Percentiles rank a stretch among this genome's conserved stretches.
Conservation (phyloP, 352 stramenopile genomes). For the Blastocystis sp. region DNA sequence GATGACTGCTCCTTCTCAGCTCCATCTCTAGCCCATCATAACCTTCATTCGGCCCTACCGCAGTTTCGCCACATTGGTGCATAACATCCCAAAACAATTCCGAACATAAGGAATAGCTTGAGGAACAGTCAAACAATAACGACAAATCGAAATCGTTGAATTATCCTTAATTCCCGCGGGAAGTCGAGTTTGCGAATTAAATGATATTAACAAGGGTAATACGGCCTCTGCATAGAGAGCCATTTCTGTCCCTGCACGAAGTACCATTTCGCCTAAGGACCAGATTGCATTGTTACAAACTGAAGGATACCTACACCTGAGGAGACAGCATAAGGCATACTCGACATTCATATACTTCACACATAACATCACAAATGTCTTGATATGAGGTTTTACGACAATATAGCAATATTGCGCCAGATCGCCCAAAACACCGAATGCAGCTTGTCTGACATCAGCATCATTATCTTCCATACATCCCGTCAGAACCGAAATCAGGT, state of each 20-base stretch:
- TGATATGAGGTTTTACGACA: background rate
- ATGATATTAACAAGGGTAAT: background rate
- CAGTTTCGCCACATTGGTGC: slow-evolving; percentile 22
- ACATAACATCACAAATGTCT: slow-evolving; percentile 31
- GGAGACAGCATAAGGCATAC: background rate
- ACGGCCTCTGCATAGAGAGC: background rate
- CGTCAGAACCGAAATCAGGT: slow-evolving; percentile 2
- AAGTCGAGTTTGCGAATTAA: background rate
- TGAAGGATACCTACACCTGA: background rate
- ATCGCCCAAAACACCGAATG: slow-evolving; percentile 40
- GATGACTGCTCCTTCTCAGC: slow-evolving; percentile 22
- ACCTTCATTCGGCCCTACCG: background rate
- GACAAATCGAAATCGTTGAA: slow-evolving; percentile 15
- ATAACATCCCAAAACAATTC: background rate
- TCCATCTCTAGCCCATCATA: background rate
- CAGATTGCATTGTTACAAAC: slow-evolving; percentile 60
- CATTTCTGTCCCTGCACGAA: background rate
- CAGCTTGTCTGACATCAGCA: background rate
- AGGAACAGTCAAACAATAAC: background rate
- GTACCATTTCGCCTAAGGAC: slow-evolving; percentile 24
- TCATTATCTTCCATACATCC: slow-evolving; percentile 50
- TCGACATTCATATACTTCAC: slow-evolving; percentile 58
- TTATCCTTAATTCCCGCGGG: slow-evolving; percentile 11
- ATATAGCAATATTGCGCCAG: slow-evolving; percentile 15
- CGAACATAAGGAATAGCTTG: background rate